Percentiles rank a stretch among this genome's conserved stretches.
phyloP scores from a whole-genome alignment of 1,284 basidiomycete species.

The Papiliotrema terrestris region DNA sequence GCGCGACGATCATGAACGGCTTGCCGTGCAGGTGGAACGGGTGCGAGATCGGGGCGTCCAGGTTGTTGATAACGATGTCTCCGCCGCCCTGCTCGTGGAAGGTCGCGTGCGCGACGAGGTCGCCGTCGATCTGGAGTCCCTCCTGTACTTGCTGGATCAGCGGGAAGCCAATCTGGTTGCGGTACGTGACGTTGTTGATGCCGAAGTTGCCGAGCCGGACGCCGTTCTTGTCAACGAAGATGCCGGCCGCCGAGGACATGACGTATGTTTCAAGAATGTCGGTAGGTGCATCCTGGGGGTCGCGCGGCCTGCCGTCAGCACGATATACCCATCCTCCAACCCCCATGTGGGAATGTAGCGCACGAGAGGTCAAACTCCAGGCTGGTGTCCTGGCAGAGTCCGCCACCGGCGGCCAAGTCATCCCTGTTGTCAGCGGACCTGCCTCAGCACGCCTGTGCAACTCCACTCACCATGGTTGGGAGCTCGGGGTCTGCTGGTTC shows the following conservation, averaged over 20 bases:
- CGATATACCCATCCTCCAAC: neutral
- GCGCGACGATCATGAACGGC: constrained; percentile 33
- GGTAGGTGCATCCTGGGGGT: constrained; percentile 18
- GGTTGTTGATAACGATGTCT: constrained; percentile 44
- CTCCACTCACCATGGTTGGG: constrained; percentile 27
- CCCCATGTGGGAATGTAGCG: neutral
- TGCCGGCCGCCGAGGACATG: constrained; percentile 22
- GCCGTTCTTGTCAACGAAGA: constrained; percentile 17
- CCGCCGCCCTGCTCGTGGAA: constrained; percentile 23
- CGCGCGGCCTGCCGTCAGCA: constrained; percentile 25
- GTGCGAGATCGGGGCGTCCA: constrained; percentile 39
- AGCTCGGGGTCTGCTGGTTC: constrained; percentile 9
- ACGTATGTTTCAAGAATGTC: constrained; percentile 11
- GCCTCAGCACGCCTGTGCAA: no score
- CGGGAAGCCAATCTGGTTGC: constrained; percentile 37
- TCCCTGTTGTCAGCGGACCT: constrained; percentile 5
- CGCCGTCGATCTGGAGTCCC: constrained; percentile 16
- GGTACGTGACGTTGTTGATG: constrained; percentile 34
- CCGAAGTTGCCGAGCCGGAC: constrained; percentile 2
- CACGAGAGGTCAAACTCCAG: constrained; percentile 13
- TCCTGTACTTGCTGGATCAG: constrained; percentile 26
- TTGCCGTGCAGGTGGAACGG: constrained; percentile 43
- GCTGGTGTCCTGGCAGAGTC: constrained; percentile 19
- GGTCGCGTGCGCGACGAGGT: constrained; percentile 21
- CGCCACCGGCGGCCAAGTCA: constrained; percentile 1